These are phyloP conservation scores for Buddleja alternifolia DNA, from an alignment of 257 asterid species.

Conservation along the genomic window DNA sequence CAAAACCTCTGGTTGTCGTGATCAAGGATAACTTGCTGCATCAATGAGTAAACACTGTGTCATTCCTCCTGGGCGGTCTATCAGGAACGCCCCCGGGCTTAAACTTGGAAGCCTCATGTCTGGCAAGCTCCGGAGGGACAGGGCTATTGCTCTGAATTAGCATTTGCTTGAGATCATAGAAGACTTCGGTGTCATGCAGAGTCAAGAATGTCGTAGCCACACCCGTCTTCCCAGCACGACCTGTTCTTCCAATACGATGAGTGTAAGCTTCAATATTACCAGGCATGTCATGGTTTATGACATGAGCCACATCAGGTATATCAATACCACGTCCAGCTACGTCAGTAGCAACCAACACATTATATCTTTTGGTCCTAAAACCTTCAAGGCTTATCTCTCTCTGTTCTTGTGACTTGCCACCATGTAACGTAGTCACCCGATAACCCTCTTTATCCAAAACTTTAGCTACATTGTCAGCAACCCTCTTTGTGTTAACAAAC, in stretches of 20 bases:
- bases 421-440: conserved; percentile 66
- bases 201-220: conserved; percentile 67
- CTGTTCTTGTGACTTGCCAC: conserved; percentile 68
- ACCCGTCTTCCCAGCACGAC: conserved; percentile 78
- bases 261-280: conserved; percentile 61
- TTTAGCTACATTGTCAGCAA: conserved; percentile 56
- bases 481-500: conserved; percentile 57
- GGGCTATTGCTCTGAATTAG: conserved; percentile 59
- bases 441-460: conserved; percentile 49
- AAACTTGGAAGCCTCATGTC: conserved; percentile 54
- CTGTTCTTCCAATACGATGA: conserved; percentile 69
- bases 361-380: conserved; percentile 58
- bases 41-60: conserved; percentile 49
- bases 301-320: conserved; percentile 71
- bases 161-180: conserved; percentile 67
- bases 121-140: conserved; percentile 54
- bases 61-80: conserved; percentile 54
- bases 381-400: conserved; percentile 68
- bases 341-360: conserved; percentile 65
- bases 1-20: neutral
- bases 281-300: conserved; percentile 63
- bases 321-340: conserved; percentile 76
- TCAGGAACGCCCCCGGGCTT: conserved; percentile 52
- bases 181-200: conserved; percentile 58
- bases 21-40: conserved; percentile 1